Evolutionary conservation across 83 land plant genomes (phyloP), one percentile per base, ranked within the genome.

Genomic region (Thuja plicata): DNA sequence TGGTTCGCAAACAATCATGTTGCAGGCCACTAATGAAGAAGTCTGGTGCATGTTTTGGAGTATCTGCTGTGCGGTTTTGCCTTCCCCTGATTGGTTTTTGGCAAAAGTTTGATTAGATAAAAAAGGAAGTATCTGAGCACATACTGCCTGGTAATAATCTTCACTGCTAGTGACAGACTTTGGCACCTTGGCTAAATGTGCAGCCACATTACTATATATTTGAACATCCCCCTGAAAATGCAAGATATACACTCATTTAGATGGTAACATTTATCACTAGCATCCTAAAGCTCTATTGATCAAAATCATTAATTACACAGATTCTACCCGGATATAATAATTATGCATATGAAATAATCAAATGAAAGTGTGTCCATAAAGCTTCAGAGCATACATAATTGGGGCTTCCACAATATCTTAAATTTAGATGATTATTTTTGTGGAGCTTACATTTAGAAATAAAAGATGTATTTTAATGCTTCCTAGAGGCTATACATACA

Each of bases 171-270:
- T 84, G 43, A 92, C 88, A 54, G 57, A 88, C 57, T 87, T 89
- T 24, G 94, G 94, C 21, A 88, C 87, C 90, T 91, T 92, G 10
- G 94, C 90, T 41, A 92, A 88, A 46, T 92, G 94, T n/a, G 89
- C 70, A 38, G 94, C 92, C 66, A 92, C 88, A 55, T 85, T 88
- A 57, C 88, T 88, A 60, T 91, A 91, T 48, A 87, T 85, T 74
- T 87, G 60, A 54, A 92, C 91, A 76, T 91, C 86, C 21, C 94
- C 94, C 94, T 92, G 94, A 12, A 30, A 89, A 91, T 81, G 35
- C 85, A 57, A 55, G 46, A 78, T 30, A 40, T 12, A 19, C 24
- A 37, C 57, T 73, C 78, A 32, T 73, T 73, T 73, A 73, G 37
- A 62, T 62, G 27, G 70, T 62, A 19, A 6, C 27, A 62, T 12